Conservation (phyloP, 495 filamentous ascomycete species). For the Rhizodiscina lignyota region DNA sequence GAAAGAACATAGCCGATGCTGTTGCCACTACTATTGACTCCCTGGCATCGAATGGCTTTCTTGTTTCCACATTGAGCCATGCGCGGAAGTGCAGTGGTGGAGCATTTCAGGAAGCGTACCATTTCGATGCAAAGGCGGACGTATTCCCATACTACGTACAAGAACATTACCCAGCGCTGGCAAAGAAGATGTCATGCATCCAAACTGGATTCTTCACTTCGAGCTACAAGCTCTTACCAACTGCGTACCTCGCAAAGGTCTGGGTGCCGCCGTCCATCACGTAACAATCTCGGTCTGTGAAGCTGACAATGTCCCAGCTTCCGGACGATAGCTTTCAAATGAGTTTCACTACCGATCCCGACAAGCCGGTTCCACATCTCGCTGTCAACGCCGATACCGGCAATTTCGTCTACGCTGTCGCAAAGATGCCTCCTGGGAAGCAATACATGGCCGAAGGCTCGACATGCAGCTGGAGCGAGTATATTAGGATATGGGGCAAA, state of each 20-base stretch:
- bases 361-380: slow-evolving; percentile 32
- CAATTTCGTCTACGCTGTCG: slow-evolving; percentile 40
- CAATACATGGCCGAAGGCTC: slow-evolving; percentile 22
- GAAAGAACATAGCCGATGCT: slow-evolving; percentile 38
- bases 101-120: not conserved
- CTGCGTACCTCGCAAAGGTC: too few species aligned
- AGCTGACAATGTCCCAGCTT: too few species aligned
- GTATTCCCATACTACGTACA: not conserved
- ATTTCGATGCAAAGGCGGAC: not conserved
- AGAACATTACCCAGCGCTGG: not conserved
- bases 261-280: too few species aligned
- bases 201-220: too few species aligned
- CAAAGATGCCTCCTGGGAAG: slow-evolving; percentile 23
- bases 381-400: slow-evolving; percentile 36
- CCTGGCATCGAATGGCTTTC: not conserved
- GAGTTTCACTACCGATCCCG: slow-evolving; percentile 23
- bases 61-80: not conserved
- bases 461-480: slow-evolving; percentile 33
- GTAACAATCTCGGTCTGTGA: too few species aligned
- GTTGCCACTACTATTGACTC: slow-evolving; percentile 8
- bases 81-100: not conserved
- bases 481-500: slow-evolving; percentile 29
- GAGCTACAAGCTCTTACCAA: too few species aligned
- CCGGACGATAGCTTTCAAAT: slow-evolving; percentile 24
- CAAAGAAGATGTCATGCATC: slow-evolving; percentile 17